These are phyloP conservation scores for Ascochyta clinopodiicola DNA, from an alignment of 2,329 filamentous ascomycete species.

Conservation along the genomic window DNA sequence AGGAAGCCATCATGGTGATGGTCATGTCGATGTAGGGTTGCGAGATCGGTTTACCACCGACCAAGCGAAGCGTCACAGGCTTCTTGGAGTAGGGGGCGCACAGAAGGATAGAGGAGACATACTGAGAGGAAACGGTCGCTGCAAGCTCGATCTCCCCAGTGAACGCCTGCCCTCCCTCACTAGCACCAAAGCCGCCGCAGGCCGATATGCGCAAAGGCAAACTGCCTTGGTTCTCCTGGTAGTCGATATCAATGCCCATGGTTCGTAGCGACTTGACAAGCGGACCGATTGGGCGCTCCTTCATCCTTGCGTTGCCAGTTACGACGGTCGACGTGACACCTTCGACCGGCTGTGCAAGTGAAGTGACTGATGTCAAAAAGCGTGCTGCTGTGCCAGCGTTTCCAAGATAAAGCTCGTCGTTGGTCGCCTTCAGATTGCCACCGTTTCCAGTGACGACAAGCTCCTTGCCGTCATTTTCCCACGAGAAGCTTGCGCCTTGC, in stretches of 20 bases:
- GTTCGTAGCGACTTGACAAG: slow-evolving; percentile 86
- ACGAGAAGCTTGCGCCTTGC: slow-evolving; percentile 85
- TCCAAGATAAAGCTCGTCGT: slow-evolving; percentile 84
- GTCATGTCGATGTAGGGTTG: slow-evolving; percentile 99
- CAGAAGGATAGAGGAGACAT: slow-evolving; percentile 96
- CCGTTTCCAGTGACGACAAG: slow-evolving; percentile 89
- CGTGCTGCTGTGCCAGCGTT: slow-evolving; percentile 96
- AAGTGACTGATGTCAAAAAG: slow-evolving; percentile 90
- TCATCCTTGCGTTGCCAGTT: slow-evolving; percentile 96
- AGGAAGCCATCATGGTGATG: slow-evolving; percentile 93
- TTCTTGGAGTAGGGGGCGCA: slow-evolving; percentile 96
- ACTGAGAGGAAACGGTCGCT: slow-evolving; percentile 97
- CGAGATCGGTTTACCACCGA: slow-evolving; percentile 97
- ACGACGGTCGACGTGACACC: slow-evolving; percentile 74
- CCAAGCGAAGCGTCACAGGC: slow-evolving; percentile 84
- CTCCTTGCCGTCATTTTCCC: slow-evolving; percentile 93
- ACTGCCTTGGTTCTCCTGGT: slow-evolving; percentile 82
- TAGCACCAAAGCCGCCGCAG: slow-evolving; percentile 63
- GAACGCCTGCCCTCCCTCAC: slow-evolving; percentile 66
- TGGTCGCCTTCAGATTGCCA: slow-evolving; percentile 79
- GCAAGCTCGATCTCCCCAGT: slow-evolving; percentile 87
- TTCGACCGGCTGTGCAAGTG: slow-evolving; percentile 73
- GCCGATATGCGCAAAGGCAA: slow-evolving; percentile 84
- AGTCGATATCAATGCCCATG: slow-evolving; percentile 88
- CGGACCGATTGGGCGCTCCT: slow-evolving; percentile 89